A percentile compares a stretch with the other conserved stretches of the same genome.
Conservation (phyloP, 257 asterid genomes). For the Craterostigma plantagineum region DNA sequence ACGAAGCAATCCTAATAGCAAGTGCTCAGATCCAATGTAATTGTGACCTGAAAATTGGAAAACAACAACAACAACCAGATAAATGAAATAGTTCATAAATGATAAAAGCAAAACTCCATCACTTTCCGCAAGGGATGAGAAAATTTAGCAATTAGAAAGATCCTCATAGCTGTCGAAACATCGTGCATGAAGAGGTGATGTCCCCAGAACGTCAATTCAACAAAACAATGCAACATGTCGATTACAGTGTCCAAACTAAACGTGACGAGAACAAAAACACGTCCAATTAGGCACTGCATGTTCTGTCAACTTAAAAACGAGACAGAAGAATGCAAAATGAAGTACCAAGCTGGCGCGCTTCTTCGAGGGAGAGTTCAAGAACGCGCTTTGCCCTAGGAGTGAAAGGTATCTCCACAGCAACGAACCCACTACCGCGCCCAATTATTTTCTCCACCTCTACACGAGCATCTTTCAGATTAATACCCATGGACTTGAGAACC, state of each 20-base stretch:
- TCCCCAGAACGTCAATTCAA: not conserved
- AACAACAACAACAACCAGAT: not conserved
- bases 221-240: conserved; percentile 1
- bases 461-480: conserved; percentile 90
- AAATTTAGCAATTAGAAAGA: too few species aligned
- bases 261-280: too few species aligned
- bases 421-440: conserved; percentile 96
- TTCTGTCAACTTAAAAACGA: too few species aligned
- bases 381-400: conserved; percentile 98
- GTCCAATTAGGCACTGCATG: too few species aligned
- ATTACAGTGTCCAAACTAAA: too few species aligned
- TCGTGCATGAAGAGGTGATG: too few species aligned
- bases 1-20: conserved; percentile 82
- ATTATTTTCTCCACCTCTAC: conserved; percentile 94
- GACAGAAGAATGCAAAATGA: conserved; percentile 2
- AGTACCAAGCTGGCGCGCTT: conserved; percentile 94
- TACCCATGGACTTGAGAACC: conserved; percentile 93
- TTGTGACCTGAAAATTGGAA: conserved; percentile 68
- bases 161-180: too few species aligned
- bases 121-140: too few species aligned
- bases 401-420: conserved; percentile 93
- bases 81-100: not conserved
- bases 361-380: conserved; percentile 84
- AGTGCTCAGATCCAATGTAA: conserved; percentile 97
- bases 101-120: too few species aligned